Percentiles rank a stretch among this genome's conserved stretches.
These are phyloP conservation scores for Tylopilus vinaceipallidus DNA, from an alignment of 768 basidiomycete species.

Conservation along the genomic window DNA sequence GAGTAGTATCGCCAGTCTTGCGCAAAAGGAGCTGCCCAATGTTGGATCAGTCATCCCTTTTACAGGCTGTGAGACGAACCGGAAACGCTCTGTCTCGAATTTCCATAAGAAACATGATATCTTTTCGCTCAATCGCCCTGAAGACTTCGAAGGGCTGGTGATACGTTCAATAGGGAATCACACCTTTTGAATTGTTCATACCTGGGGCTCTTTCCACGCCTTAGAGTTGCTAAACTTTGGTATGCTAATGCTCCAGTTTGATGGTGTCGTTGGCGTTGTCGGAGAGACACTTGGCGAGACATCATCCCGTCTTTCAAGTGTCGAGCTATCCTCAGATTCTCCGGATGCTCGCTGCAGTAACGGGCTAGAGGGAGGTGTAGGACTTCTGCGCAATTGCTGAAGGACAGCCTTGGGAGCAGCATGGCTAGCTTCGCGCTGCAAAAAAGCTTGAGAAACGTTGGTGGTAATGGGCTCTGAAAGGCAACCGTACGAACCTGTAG, in stretches of 20 bases:
- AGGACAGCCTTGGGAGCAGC: conserved; percentile 57
- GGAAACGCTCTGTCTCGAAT: conserved; percentile 77
- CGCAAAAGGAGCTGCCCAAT: conserved; percentile 65
- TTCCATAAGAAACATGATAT: conserved; percentile 82
- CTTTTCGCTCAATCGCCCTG: conserved; percentile 80
- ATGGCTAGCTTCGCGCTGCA: conserved; percentile 67
- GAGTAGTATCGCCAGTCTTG: conserved; percentile 82
- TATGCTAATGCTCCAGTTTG: conserved; percentile 14
- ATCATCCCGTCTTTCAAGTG: conserved; percentile 11
- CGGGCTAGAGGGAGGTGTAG: conserved; percentile 35
- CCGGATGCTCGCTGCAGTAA: conserved; percentile 18
- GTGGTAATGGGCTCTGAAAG: conserved; percentile 13
- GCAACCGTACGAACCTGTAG: conserved; percentile 45
- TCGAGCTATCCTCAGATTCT: conserved; percentile 14
- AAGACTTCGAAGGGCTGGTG: conserved; percentile 64
- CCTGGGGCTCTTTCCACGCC: conserved; percentile 56
- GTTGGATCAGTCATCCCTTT: neutral
- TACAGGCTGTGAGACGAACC: conserved; percentile 41
- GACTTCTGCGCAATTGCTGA: conserved; percentile 49
- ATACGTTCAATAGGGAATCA: neutral
- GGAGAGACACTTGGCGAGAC: conserved; percentile 20
- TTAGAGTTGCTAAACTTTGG: conserved; percentile 13
- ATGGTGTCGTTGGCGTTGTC: conserved; percentile 19
- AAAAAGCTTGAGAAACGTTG: conserved; percentile 49
- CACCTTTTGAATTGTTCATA: conserved; percentile 16